Evolutionary conservation across 2,329 filamentous ascomycete species (phyloP).

Genomic region (Colletotrichum cereale): DNA sequence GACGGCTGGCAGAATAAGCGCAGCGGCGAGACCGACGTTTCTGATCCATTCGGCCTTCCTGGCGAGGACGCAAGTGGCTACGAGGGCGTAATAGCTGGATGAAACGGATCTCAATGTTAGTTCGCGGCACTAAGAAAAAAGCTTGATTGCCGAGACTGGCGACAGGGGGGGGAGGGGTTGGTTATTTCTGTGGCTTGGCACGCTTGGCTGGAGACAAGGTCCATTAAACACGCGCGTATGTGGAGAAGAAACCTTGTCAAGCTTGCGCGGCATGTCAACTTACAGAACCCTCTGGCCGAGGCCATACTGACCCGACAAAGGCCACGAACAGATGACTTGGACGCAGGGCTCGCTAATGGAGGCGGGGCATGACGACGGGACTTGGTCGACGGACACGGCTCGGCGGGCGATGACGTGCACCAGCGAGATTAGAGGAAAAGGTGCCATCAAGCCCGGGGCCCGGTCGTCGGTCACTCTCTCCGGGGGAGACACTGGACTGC

Average conservation of each 20-base stretch:
- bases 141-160: background rate
- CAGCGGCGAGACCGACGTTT: constrained; percentile 73
- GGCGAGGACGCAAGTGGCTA: constrained; percentile 73
- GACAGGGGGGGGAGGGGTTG: background rate
- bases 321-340: constrained; percentile 68
- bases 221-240: constrained; percentile 6
- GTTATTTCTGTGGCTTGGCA: no score
- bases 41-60: constrained; percentile 72
- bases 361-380: constrained; percentile 31
- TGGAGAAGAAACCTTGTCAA: constrained; percentile 1
- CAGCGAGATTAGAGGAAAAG: constrained; percentile 4
- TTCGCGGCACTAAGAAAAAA: constrained; percentile 5
- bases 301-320: constrained; percentile 69
- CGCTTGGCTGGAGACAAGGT: constrained; percentile 7
- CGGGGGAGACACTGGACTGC: background rate
- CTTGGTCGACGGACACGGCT: background rate
- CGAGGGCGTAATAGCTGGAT: constrained; percentile 71
- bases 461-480: background rate
- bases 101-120: constrained; percentile 12
- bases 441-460: background rate
- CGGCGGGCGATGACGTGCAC: constrained; percentile 15
- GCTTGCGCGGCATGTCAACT: constrained; percentile 44
- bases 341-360: constrained; percentile 40
- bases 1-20: constrained; percentile 72
- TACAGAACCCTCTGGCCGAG: constrained; percentile 65